A percentile compares a stretch with the other conserved stretches of the same genome.
These are phyloP conservation scores for Phycomyces blakesleeanus DNA, from an alignment of 192 early-diverging fungal species.

Conservation along the genomic window DNA sequence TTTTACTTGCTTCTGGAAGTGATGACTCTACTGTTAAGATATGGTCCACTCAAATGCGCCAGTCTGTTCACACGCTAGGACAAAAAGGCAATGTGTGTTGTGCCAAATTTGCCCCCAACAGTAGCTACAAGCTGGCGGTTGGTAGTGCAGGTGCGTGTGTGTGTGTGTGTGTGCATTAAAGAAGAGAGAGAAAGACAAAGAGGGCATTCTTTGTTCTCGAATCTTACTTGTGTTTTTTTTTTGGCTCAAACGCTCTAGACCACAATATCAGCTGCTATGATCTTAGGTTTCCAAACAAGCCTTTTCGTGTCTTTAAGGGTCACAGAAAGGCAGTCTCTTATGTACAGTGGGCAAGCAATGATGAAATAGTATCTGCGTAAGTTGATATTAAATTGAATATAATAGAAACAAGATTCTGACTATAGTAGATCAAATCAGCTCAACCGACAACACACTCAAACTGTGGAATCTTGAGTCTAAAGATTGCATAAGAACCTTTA, in stretches of 20 bases:
- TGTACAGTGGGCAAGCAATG: slow-evolving; percentile 76
- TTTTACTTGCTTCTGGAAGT: slow-evolving; percentile 79
- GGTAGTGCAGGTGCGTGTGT: slow-evolving; percentile 71
- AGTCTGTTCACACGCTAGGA: slow-evolving; percentile 78
- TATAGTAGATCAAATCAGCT: slow-evolving; percentile 36
- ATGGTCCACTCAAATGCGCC: slow-evolving; percentile 63
- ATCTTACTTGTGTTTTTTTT: background rate
- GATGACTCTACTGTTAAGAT: slow-evolving; percentile 89
- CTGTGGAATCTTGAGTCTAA: slow-evolving; percentile 66
- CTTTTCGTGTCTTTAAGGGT: slow-evolving; percentile 74
- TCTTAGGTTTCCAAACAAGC: slow-evolving; percentile 64
- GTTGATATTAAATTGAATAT: slow-evolving; percentile 17
- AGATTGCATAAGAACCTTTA: slow-evolving; percentile 65
- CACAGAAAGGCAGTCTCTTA: slow-evolving; percentile 95
- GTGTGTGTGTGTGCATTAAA: slow-evolving; percentile 15
- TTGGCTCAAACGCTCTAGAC: slow-evolving; percentile 44
- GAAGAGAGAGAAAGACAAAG: background rate
- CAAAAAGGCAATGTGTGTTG: slow-evolving; percentile 89
- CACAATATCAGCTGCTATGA: slow-evolving; percentile 94
- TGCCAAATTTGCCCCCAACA: slow-evolving; percentile 85
- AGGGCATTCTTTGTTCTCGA: background rate
- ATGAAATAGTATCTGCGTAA: slow-evolving; percentile 79
- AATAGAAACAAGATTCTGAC: background rate
- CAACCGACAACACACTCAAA: slow-evolving; percentile 89
- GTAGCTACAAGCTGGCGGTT: slow-evolving; percentile 73